Base-by-base conservation (phyloP, 1,284 basidiomycete species). In the Xanthoconium separans region DNA sequence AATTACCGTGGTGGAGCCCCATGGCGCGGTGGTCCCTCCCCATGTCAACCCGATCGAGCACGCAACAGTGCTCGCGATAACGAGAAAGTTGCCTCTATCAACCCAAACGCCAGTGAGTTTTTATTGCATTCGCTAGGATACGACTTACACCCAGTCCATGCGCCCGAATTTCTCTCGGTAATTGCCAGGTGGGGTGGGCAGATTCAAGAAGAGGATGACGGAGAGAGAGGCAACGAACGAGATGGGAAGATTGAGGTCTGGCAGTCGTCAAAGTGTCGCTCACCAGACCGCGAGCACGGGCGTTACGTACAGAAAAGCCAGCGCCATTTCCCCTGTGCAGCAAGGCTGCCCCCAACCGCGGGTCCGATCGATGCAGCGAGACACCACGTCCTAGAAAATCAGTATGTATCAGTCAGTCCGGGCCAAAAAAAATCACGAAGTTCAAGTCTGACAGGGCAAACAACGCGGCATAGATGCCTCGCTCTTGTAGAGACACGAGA, bases 291-390 rank as follows among this genome's bases (percentile, higher is more conserved):
- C 41, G 7, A 40, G 43, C n/a, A 12, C 5, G 7, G 6, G 6
- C 30, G 10, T 63, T 18, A 10, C 11, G 9, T 15, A 69, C 59
- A 76, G 54, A 77, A 77, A 24, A 76, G 62, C 73, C 73, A 76
- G 8, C 75, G 61, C 76, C 76, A 77, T 37, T 69, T 59, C 8
- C 70, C 68, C 7, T 56, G 60, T 13, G 66, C 57, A 4, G 69
- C 68, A 8, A 77, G 68, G 8, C 64, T 65, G 4, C 76, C 75
- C 2, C 73, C 76, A 6, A 77, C 57, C 0, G 74, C 58, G 10
- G 75, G 69, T 1, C 69, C 67, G 16, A 74, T 59, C 22, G 69
- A 57, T 11, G 51, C 55, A 4, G 58, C 58, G 24, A 61, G 15
- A 45, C 55, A 50, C 60, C 60, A 61, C 2, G 33, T 48, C 1